Evolutionary conservation across 2,329 filamentous ascomycete species (phyloP).

Genomic region (Bretziella fagacearum): DNA sequence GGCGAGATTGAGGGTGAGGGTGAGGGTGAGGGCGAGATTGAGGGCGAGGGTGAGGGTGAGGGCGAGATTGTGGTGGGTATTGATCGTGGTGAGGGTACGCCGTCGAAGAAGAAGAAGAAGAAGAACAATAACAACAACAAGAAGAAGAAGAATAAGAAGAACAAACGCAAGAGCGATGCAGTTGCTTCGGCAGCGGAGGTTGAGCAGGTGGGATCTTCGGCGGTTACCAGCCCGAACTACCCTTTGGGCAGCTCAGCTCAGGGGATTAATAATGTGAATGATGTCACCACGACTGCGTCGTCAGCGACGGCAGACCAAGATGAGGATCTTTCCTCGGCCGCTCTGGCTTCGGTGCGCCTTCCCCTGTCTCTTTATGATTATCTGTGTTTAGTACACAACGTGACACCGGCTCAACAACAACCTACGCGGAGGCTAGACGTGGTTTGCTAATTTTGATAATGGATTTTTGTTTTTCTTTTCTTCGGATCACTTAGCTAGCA

Average conservation of each 20-base stretch:
- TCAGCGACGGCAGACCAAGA: slow-evolving; percentile 22
- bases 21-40: background rate
- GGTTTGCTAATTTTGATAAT: slow-evolving; percentile 1
- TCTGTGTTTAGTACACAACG: background rate
- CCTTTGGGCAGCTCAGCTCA: slow-evolving; percentile 19
- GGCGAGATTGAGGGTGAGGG: background rate
- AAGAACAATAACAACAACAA: too few relatives aligned
- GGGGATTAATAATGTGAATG: slow-evolving; percentile 13
- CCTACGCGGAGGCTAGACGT: background rate
- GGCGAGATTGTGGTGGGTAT: background rate
- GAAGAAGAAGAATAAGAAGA: slow-evolving; percentile 13
- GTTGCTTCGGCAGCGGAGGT: slow-evolving; percentile 15
- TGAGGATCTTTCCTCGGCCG: slow-evolving; percentile 46
- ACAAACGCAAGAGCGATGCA: slow-evolving; percentile 13
- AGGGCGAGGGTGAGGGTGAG: background rate
- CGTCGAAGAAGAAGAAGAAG: slow-evolving; percentile 13
- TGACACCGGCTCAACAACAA: background rate
- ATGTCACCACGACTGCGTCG: background rate
- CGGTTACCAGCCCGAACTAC: background rate
- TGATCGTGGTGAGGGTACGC: background rate
- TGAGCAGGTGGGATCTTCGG: slow-evolving; percentile 1
- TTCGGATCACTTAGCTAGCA: slow-evolving; percentile 15
- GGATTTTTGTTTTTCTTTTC: background rate
- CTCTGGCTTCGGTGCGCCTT: slow-evolving; percentile 50
- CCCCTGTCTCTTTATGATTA: slow-evolving; percentile 25